These are phyloP conservation scores for Dendrobium nobile DNA, from an alignment of 106 monocot species.

Conservation along the genomic window DNA sequence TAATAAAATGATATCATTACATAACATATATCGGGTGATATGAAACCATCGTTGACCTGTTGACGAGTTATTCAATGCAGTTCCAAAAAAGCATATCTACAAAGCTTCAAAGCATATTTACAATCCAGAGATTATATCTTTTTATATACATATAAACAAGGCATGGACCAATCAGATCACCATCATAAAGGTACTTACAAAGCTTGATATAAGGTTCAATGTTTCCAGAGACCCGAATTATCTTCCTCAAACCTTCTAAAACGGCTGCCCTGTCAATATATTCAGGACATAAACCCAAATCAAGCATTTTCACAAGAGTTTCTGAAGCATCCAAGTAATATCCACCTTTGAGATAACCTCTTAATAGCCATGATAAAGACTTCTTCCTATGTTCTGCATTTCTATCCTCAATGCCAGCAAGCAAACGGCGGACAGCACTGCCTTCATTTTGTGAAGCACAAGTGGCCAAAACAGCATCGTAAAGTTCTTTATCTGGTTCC, in stretches of 20 bases:
- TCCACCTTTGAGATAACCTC: slow-evolving; percentile 92
- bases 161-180: slow-evolving; percentile 74
- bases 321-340: slow-evolving; percentile 71
- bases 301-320: slow-evolving; percentile 60
- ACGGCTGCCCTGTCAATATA: slow-evolving; percentile 76
- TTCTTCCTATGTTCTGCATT: slow-evolving; percentile 49
- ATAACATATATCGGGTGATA: neutral
- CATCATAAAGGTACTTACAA: slow-evolving; percentile 67
- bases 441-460: slow-evolving; percentile 91
- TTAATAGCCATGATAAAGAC: slow-evolving; percentile 67
- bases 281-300: slow-evolving; percentile 62
- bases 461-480: slow-evolving; percentile 69
- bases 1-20: neutral
- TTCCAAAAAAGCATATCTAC: too few species aligned
- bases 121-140: slow-evolving; percentile 69
- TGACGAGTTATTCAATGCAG: neutral
- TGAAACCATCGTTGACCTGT: neutral
- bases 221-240: slow-evolving; percentile 55
- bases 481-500: slow-evolving; percentile 68
- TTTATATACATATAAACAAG: slow-evolving; percentile 69
- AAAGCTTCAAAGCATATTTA: slow-evolving; percentile 46
- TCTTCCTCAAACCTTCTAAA: slow-evolving; percentile 69
- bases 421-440: slow-evolving; percentile 50
- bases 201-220: slow-evolving; percentile 64
- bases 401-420: slow-evolving; percentile 39